Conservation (phyloP, 495 filamentous ascomycete genomes). For the Acidomyces sp. region DNA sequence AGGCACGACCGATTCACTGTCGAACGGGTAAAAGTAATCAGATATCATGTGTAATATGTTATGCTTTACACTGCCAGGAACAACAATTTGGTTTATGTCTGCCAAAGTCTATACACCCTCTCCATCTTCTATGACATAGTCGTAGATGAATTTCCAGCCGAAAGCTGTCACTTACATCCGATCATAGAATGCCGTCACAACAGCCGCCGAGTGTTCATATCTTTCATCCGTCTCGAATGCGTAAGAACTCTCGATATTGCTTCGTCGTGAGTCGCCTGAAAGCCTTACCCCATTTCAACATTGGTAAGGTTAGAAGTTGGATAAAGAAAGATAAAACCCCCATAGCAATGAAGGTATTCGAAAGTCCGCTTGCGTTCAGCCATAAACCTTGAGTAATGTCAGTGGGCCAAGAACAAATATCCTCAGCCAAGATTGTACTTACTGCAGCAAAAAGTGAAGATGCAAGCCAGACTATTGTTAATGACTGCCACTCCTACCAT, state of each 20-base stretch:
- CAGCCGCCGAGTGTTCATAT: too few species aligned
- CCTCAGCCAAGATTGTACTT: neutral
- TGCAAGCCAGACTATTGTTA: conserved; percentile 29
- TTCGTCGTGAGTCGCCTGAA: conserved; percentile 1
- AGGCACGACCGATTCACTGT: too few species aligned
- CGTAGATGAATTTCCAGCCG: too few species aligned
- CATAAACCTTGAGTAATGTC: conserved; percentile 1
- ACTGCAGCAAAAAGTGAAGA: conserved; percentile 25
- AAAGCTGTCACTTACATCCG: too few species aligned
- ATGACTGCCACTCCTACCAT: conserved; percentile 31
- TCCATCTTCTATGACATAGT: too few species aligned
- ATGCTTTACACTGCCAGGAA: too few species aligned
- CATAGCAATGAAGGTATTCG: conserved; percentile 9
- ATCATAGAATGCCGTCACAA: too few species aligned
- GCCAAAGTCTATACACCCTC: too few species aligned
- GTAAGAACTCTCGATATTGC: conserved; percentile 1
- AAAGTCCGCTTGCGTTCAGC: conserved; percentile 1
- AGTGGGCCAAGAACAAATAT: neutral
- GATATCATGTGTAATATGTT: too few species aligned
- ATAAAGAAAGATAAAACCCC: conserved; percentile 4
- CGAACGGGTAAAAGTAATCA: too few species aligned
- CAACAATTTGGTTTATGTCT: too few species aligned
- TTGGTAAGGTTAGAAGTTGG: conserved; percentile 4
- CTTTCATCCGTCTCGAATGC: conserved; percentile 5
- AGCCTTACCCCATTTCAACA: conserved; percentile 8